phyloP scores from a whole-genome alignment of 31 red algal genomes.

The Asparagopsis taxiformis region DNA sequence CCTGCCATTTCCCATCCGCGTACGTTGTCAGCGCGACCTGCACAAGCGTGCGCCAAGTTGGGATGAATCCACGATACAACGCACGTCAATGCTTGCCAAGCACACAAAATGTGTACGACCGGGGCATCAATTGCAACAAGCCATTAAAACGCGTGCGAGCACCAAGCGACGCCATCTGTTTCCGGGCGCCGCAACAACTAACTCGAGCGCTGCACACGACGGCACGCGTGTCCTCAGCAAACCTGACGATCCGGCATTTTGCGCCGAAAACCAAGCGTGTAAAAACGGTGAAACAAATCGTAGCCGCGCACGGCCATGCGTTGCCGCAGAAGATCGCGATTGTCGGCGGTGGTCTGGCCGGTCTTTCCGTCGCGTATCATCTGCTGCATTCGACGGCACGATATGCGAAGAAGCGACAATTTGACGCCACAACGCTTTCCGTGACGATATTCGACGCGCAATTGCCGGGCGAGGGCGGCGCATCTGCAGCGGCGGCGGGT shows the following conservation, averaged over 20 bases:
- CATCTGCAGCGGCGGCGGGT: slow-evolving; percentile 77
- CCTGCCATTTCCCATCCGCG: too few relatives aligned
- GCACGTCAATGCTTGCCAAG: too few relatives aligned
- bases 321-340: slow-evolving; percentile 43
- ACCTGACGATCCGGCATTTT: slow-evolving; percentile 44
- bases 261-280: slow-evolving; percentile 41
- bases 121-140: too few relatives aligned
- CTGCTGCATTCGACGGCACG: slow-evolving; percentile 58
- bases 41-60: too few relatives aligned
- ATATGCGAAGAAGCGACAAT: slow-evolving; percentile 39
- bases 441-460: slow-evolving; percentile 64
- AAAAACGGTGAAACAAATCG: slow-evolving; percentile 12
- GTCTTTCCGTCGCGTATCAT: slow-evolving; percentile 57
- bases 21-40: too few relatives aligned
- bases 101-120: too few relatives aligned
- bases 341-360: slow-evolving; percentile 71
- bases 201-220: not conserved
- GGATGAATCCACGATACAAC: too few relatives aligned
- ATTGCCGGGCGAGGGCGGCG: slow-evolving; percentile 56
- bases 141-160: too few relatives aligned
- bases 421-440: slow-evolving; percentile 4
- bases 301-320: slow-evolving; percentile 30
- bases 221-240: not conserved
- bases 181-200: too few relatives aligned
- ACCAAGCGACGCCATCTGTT: too few relatives aligned